phyloP scores from a whole-genome alignment of 225 moss, liverwort and hornwort genomes.

The Antitrichia curtipendula region DNA sequence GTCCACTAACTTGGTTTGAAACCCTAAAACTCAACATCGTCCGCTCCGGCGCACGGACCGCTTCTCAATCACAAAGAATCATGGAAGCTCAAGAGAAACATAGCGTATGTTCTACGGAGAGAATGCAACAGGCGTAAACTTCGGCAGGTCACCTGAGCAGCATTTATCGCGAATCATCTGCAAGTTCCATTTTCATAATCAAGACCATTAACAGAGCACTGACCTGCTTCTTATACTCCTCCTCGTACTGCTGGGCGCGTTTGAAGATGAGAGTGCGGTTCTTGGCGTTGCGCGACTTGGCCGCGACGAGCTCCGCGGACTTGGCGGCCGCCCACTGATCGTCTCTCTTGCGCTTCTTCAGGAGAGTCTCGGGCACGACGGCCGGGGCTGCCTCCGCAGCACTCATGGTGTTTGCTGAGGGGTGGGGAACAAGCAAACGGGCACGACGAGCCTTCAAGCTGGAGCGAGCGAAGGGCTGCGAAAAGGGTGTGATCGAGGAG shows the following conservation, averaged over 20 bases:
- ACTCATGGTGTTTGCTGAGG: constrained; percentile 1
- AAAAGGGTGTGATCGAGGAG: rapidly evolving
- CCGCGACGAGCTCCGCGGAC: background rate
- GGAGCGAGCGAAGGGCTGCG: background rate
- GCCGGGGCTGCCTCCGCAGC: constrained; percentile 21
- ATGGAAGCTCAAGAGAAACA: background rate
- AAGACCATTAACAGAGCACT: background rate
- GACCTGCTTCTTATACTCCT: constrained; percentile 51
- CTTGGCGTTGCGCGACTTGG: constrained; percentile 33
- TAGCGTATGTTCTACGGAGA: background rate
- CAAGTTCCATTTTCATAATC: background rate
- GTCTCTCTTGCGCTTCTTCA: constrained; percentile 69
- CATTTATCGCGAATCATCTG: background rate
- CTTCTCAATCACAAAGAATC: background rate
- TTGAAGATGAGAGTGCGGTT: constrained; percentile 68
- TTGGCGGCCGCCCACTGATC: constrained; percentile 60
- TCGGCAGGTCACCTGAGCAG: background rate
- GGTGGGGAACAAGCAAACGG: background rate
- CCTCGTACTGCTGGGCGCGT: constrained; percentile 62
- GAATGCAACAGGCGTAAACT: background rate
- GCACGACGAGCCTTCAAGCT: background rate
- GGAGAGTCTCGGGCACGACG: constrained; percentile 49
- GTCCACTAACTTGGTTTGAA: background rate
- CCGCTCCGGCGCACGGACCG: background rate
- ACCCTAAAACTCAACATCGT: background rate